These are phyloP conservation scores for Lachancea quebecensis DNA, from an alignment of 805 yeast species.

Conservation along the genomic window DNA sequence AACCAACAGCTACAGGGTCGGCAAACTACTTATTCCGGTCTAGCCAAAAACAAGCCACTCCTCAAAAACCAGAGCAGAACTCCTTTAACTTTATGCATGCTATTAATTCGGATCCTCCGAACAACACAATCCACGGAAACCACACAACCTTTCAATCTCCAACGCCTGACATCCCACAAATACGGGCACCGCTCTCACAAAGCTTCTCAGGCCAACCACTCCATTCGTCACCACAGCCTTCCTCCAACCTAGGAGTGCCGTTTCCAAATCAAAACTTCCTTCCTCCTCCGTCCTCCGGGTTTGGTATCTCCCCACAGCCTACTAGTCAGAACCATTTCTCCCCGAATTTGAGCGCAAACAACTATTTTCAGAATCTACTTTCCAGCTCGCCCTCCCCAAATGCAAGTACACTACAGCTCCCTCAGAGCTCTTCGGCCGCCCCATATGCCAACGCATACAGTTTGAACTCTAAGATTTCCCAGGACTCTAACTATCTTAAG, in stretches of 20 bases:
- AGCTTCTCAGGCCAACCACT: neutral
- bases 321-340: neutral
- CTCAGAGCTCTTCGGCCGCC: constrained; percentile 4
- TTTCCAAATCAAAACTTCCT: neutral
- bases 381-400: constrained; percentile 27
- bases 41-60: neutral
- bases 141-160: neutral
- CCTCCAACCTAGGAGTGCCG: neutral
- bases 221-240: neutral
- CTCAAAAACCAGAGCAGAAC: neutral
- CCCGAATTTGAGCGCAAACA: constrained; percentile 13
- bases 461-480: too few relatives aligned
- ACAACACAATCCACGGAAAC: neutral
- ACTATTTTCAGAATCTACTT: constrained; percentile 25
- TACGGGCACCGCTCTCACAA: neutral
- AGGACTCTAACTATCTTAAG: neutral
- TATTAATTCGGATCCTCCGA: constrained; percentile 9
- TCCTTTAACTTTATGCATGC: neutral
- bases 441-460: constrained; percentile 7
- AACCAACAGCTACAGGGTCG: constrained; percentile 32
- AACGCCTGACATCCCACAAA: neutral
- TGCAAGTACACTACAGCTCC: constrained; percentile 9
- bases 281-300: neutral
- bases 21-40: constrained; percentile 29
- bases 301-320: constrained; percentile 2